Evolutionary conservation across 2,329 filamentous ascomycete genomes (phyloP).

Genomic region (Trichoderma sp.): DNA sequence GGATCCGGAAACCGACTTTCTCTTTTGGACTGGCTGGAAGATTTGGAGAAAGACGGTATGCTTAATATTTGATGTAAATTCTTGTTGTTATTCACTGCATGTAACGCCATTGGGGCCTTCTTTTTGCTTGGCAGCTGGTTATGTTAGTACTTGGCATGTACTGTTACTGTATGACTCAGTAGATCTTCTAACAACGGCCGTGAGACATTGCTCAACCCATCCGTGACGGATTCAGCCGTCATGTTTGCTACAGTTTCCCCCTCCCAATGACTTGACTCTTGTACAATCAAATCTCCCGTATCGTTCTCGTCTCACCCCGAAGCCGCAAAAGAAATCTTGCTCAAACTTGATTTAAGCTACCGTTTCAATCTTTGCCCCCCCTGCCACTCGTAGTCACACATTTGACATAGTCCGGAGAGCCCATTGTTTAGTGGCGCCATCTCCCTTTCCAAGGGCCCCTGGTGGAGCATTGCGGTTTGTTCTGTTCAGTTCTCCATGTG

Average conservation of each 20-base stretch:
- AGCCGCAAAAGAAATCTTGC: neutral
- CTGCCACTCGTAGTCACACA: neutral
- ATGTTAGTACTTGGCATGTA: neutral
- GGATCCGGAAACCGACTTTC: slow-evolving; percentile 1
- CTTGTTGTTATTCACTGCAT: no score
- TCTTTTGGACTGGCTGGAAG: neutral
- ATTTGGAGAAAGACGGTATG: neutral
- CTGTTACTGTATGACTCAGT: neutral
- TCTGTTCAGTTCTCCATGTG: no score
- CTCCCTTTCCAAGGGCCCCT: neutral
- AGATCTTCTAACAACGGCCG: neutral
- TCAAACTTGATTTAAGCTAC: neutral
- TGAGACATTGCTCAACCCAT: neutral
- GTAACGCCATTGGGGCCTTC: no score
- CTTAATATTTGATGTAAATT: no score
- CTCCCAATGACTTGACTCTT: neutral
- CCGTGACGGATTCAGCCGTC: neutral
- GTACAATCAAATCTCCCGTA: neutral
- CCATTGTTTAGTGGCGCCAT: neutral
- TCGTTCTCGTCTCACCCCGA: no score
- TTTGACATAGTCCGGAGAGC: neutral
- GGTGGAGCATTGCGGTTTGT: neutral
- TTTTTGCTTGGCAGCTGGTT: no score
- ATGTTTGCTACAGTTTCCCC: neutral
- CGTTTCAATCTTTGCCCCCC: slow-evolving; percentile 10